phyloP scores from a whole-genome alignment of 306 rosid species.

The Phaseolus lunatus region DNA sequence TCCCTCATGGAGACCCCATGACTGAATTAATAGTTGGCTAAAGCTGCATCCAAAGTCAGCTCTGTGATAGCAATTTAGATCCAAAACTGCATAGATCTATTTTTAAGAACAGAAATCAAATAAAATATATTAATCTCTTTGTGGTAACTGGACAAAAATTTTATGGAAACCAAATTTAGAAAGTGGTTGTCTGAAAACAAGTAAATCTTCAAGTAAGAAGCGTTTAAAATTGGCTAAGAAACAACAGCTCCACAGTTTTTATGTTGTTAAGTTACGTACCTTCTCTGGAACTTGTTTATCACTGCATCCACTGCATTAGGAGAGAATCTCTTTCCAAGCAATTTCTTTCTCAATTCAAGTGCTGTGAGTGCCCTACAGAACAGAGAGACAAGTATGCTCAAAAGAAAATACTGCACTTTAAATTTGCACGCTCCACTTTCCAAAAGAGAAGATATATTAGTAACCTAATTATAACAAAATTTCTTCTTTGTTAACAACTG shows the following conservation, averaged over 20 bases:
- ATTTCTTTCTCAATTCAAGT: conserved; percentile 75
- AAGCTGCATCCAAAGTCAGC: conserved; percentile 23
- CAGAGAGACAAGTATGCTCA: conserved; percentile 32
- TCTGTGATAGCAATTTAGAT: conserved; percentile 13
- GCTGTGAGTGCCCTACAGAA: conserved; percentile 79
- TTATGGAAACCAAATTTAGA: conserved; percentile 11
- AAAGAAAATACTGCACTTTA: conserved; percentile 16
- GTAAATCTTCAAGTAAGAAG: conserved; percentile 11
- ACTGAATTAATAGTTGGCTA: conserved; percentile 1
- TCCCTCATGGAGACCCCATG: conserved; percentile 16
- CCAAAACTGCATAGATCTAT: conserved; percentile 22
- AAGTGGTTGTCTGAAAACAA: conserved; percentile 17
- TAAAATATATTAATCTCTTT: conserved; percentile 11
- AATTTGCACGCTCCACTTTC: conserved; percentile 14
- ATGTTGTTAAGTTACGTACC: conserved; percentile 53
- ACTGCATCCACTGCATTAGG: conserved; percentile 64
- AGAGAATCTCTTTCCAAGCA: conserved; percentile 67
- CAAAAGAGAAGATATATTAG: conserved; percentile 14
- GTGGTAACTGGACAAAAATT: conserved; percentile 4
- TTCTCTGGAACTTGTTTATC: conserved; percentile 66
- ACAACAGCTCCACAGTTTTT: conserved; percentile 25
- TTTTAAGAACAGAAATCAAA: conserved; percentile 29
- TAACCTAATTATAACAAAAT: conserved; percentile 4
- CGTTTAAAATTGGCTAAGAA: conserved; percentile 30
- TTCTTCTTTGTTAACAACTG: conserved; percentile 4